Base-by-base conservation (phyloP, 2,329 filamentous ascomycete species). In the Colletotrichum costaricense region DNA sequence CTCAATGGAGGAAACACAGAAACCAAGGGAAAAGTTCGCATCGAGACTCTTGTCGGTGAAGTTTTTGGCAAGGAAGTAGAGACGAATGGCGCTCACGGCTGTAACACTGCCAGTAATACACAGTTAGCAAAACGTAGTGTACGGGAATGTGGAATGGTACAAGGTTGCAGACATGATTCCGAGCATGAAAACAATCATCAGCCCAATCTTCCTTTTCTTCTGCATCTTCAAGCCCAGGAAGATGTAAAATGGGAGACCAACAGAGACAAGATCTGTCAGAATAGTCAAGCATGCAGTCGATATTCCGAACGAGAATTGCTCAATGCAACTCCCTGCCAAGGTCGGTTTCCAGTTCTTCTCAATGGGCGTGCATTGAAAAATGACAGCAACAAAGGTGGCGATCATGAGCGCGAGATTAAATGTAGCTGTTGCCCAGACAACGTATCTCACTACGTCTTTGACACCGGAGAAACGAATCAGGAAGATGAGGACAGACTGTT, bases 281-380 rank as follows among this genome's bases (percentile, higher is more conserved):
- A 86, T 84, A 14, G 82, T 84, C 12, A 85, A 76, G 1, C 78
- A 78, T 2, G 82, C 80, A 6, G 76, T 78, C 3, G 80, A 75
- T 3, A 85, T 78, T 63, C 82, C 82, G 24, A 74, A 67, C 2
- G 62, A 22, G 28, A 49, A 56, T 24, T 49, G 28, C 12, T 70
- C 7, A 35, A 70, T 55, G 46, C 66, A 68, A 11, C 30, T 38
- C 5, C 57, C 28, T 26, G 22, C 5, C 1, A 55, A 9, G 3
- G 26, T 28, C 16, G n/a, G 26, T 12, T 56, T 65, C 80, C 83
- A 86, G 65, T 79, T 79, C 56, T 78, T 77, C 16, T 78, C 76
- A 30, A 85, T 74, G 0, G 83, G 83, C 16, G 76, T 77, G 72
- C 84, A 86, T 65, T 86, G 83, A 59, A 86, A 82, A 1, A 84